Conservation (phyloP, 805 yeast genomes). For the Yamadazyma olivae region DNA sequence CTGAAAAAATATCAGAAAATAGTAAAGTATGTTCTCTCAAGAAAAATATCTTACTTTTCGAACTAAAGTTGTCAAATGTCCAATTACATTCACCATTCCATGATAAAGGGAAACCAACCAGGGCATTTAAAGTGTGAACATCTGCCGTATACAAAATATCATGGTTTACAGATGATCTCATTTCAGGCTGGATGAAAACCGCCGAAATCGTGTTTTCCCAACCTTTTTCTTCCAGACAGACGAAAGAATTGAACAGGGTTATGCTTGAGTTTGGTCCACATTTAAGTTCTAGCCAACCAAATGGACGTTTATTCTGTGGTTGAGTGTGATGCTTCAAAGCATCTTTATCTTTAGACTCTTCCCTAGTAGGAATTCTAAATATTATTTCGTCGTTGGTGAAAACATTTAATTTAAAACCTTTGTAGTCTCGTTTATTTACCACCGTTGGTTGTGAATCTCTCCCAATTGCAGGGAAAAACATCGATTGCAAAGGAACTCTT, state of each 20-base stretch:
- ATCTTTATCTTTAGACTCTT: slow-evolving; percentile 68
- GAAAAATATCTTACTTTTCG: slow-evolving; percentile 56
- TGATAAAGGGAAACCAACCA: slow-evolving; percentile 65
- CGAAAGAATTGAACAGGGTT: slow-evolving; percentile 43
- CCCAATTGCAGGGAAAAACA: slow-evolving; percentile 67
- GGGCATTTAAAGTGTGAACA: slow-evolving; percentile 51
- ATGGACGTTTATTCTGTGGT: slow-evolving; percentile 47
- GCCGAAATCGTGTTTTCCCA: slow-evolving; percentile 49
- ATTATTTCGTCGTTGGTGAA: slow-evolving; percentile 63
- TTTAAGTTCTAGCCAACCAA: slow-evolving; percentile 89
- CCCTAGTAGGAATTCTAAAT: slow-evolving; percentile 79
- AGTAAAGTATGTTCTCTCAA: slow-evolving; percentile 80
- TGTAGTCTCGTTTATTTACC: slow-evolving; percentile 42
- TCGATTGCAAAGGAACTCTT: slow-evolving; percentile 56
- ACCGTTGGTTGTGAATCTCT: slow-evolving; percentile 46
- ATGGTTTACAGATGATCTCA: slow-evolving; percentile 85
- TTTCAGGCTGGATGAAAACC: slow-evolving; percentile 53
- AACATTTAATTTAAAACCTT: slow-evolving; percentile 54
- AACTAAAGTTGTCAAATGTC: slow-evolving; percentile 54
- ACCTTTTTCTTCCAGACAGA: slow-evolving; percentile 52
- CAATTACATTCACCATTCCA: slow-evolving; percentile 83
- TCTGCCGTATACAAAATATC: slow-evolving; percentile 68
- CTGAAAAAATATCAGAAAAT: slow-evolving; percentile 67
- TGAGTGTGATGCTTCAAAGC: slow-evolving; percentile 14
- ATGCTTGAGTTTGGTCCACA: slow-evolving; percentile 52